Evolutionary conservation across 768 basidiomycete species (phyloP).

Genomic region (Serpula lacrymans): DNA sequence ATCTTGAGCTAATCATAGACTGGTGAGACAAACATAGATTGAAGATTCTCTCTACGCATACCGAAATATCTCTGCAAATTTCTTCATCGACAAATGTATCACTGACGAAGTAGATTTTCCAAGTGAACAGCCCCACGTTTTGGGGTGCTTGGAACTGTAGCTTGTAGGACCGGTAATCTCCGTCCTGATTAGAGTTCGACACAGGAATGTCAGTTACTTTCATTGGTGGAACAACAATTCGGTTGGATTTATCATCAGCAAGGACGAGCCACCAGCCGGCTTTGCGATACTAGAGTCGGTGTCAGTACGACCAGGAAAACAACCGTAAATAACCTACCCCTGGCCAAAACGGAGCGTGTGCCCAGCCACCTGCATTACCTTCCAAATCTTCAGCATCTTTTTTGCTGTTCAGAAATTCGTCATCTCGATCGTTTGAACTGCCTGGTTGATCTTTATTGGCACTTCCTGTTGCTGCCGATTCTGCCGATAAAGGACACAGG

Average conservation of each 20-base stretch:
- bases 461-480: constrained; percentile 23
- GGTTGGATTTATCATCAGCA: constrained; percentile 81
- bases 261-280: constrained; percentile 92
- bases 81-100: constrained; percentile 91
- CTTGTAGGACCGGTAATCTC: constrained; percentile 80
- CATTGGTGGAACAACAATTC: constrained; percentile 83
- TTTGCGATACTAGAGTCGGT: constrained; percentile 64
- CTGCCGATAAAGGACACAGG: constrained; percentile 51
- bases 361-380: constrained; percentile 49
- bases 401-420: constrained; percentile 65
- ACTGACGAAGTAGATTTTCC: constrained; percentile 82
- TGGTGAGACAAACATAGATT: no score
- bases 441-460: constrained; percentile 38
- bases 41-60: constrained; percentile 33
- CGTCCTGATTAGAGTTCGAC: constrained; percentile 42
- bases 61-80: constrained; percentile 62
- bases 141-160: constrained; percentile 95
- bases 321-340: constrained; percentile 50
- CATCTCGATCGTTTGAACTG: constrained; percentile 56
- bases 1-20: constrained; percentile 72
- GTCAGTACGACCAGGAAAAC: constrained; percentile 2
- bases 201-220: constrained; percentile 78
- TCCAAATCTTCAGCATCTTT: constrained; percentile 61
- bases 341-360: constrained; percentile 95
- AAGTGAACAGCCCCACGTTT: constrained; percentile 77